phyloP scores from a whole-genome alignment of 176 grass and related monocot species.

The Lolium perenne region DNA sequence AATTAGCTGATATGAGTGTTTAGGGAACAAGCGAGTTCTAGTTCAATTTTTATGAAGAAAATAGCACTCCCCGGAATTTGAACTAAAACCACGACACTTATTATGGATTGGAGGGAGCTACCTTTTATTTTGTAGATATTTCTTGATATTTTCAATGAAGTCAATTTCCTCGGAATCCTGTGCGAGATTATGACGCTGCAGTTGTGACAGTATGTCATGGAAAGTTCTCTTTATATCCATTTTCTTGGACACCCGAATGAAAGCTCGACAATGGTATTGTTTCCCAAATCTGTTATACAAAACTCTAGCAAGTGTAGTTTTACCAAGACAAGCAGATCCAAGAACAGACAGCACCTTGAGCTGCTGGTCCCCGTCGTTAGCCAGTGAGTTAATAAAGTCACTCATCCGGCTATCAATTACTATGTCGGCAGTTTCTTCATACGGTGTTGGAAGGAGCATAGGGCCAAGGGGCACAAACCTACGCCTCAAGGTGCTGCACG shows the following conservation, averaged over 20 bases:
- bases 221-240: background rate
- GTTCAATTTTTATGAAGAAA: background rate
- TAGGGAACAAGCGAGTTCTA: background rate
- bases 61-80: background rate
- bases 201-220: background rate
- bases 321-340: background rate
- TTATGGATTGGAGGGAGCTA: background rate
- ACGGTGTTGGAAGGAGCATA: background rate
- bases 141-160: background rate
- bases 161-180: background rate
- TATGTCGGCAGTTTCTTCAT: background rate
- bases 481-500: background rate
- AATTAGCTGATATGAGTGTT: background rate
- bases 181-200: background rate
- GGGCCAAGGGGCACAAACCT: background rate
- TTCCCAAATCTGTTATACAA: background rate
- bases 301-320: slow-evolving; percentile 1
- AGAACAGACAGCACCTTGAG: slow-evolving; percentile 6
- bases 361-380: background rate
- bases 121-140: background rate
- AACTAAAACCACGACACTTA: too few relatives aligned
- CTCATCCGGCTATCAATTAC: background rate
- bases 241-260: background rate
- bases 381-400: background rate
- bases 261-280: background rate